Base-by-base conservation (phyloP, 2,329 filamentous ascomycete genomes). In the Fusarium decemcellulare region DNA sequence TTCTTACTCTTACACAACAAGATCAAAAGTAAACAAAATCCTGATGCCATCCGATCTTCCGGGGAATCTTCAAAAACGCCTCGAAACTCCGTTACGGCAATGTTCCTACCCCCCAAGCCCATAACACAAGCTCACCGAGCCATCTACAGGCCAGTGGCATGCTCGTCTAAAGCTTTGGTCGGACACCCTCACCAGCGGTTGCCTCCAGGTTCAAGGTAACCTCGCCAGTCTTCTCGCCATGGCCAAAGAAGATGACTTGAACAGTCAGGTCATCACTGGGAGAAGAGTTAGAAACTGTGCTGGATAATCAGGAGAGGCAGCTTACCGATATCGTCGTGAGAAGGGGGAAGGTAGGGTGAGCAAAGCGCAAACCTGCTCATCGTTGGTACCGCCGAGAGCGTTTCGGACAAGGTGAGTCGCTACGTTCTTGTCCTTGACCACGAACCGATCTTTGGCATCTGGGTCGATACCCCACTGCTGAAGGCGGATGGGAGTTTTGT, bases 161-260 rank as follows among this genome's bases (percentile, higher is more conserved):
- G 6, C 11, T 39, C 23, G 15, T 27, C 43, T 80, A 84, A 32
- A 84, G 76, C 74, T 81, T 84, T 16, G 82, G 73, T 74, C 77
- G 81, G 54, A 80, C 74, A 39, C 77, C 76, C 50, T 80, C 74
- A 10, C 77, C 73, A 40, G 92, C 93, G 64, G 91, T 97, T 2
- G 96, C 96, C 76, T 98, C 95, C 69, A 91, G 85, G 80, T 98
- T 99, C 61, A 97, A 80, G 6, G 91, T 88, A 6, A 98, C 92
- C 68, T 92, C 91, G 37, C 95, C 94, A 32, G 87, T 92, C 78
- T 91, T 91, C 56, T 91, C 84, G 37, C 91, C 89, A 72, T 97
- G 90, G 64, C 96, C 96, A 75, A 99, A 99, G 87, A 99, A 99
- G 76, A 99, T 97, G 65, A 99, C 96, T 80, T 99, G 94, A 15